Percentiles rank a stretch among this genome's conserved stretches.
Conservation (phyloP, 495 filamentous ascomycete genomes). For the Trypethelium eluteriae region DNA sequence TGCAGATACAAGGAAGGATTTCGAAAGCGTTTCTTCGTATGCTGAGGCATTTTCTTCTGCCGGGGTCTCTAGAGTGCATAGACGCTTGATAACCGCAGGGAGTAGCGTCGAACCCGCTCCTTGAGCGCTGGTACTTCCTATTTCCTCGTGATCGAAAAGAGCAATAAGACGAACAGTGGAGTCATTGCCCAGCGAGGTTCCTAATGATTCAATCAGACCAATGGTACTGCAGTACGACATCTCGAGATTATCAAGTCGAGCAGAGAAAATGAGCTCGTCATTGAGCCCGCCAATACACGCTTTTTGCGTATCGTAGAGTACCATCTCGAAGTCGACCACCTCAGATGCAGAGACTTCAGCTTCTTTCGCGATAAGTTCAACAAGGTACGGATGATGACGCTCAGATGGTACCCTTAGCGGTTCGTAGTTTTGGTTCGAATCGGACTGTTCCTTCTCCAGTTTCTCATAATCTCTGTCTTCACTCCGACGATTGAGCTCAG, state of each 20-base stretch:
- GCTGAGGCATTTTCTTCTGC: slow-evolving; percentile 57
- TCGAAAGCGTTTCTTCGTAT: slow-evolving; percentile 85
- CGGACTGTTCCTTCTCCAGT: slow-evolving; percentile 38
- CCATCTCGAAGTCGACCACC: slow-evolving; percentile 88
- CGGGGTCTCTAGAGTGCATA: slow-evolving; percentile 57
- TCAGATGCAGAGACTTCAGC: slow-evolving; percentile 59
- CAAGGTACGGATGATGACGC: slow-evolving; percentile 80
- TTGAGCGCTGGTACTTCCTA: slow-evolving; percentile 84
- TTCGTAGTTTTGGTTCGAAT: slow-evolving; percentile 39
- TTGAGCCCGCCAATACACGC: slow-evolving; percentile 80
- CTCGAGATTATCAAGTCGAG: slow-evolving; percentile 85
- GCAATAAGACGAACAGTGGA: slow-evolving; percentile 77
- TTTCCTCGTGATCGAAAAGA: slow-evolving; percentile 96
- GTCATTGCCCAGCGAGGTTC: slow-evolving; percentile 61
- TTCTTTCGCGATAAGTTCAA: slow-evolving; percentile 78
- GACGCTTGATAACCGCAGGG: slow-evolving; percentile 76
- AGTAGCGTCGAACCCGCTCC: slow-evolving; percentile 90
- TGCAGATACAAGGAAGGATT: slow-evolving; percentile 91
- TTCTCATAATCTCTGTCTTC: slow-evolving; percentile 38
- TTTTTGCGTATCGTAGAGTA: slow-evolving; percentile 92
- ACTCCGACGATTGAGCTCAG: slow-evolving; percentile 72
- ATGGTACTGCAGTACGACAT: slow-evolving; percentile 86
- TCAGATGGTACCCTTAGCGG: slow-evolving; percentile 70
- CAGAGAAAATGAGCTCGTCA: slow-evolving; percentile 89
- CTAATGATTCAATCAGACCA: slow-evolving; percentile 56